A percentile compares a stretch with the other conserved stretches of the same genome.
Conservation (phyloP, 2,329 filamentous ascomycete genomes). For the Trichoderma sp. region DNA sequence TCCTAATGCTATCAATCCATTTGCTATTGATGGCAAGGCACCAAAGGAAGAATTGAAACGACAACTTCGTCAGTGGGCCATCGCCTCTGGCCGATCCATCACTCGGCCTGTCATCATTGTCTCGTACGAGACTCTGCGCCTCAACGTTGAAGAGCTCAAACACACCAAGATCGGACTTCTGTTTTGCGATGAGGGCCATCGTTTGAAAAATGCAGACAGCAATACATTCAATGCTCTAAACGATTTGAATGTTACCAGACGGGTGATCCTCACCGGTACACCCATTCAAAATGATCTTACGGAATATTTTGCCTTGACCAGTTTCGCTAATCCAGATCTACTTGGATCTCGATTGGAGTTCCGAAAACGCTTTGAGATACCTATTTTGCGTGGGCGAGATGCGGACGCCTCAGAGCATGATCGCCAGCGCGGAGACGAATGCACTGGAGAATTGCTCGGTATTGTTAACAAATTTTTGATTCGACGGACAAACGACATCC, state of each 20-base stretch:
- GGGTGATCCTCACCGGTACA: slow-evolving; percentile 93
- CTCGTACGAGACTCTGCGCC: slow-evolving; percentile 90
- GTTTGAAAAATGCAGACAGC: slow-evolving; percentile 93
- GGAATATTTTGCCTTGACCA: slow-evolving; percentile 93
- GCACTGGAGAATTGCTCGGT: slow-evolving; percentile 73
- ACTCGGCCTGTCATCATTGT: slow-evolving; percentile 94
- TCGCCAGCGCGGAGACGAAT: slow-evolving; percentile 77
- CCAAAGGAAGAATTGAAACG: slow-evolving; percentile 88
- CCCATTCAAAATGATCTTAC: slow-evolving; percentile 99
- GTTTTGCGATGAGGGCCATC: slow-evolving; percentile 94
- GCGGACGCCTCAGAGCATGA: slow-evolving; percentile 83
- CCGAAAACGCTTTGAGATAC: slow-evolving; percentile 88
- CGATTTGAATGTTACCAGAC: slow-evolving; percentile 80
- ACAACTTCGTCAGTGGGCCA: slow-evolving; percentile 92
- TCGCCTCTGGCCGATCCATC: slow-evolving; percentile 82
- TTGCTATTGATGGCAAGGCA: slow-evolving; percentile 95
- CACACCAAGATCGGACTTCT: slow-evolving; percentile 88
- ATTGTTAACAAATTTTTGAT: slow-evolving; percentile 99
- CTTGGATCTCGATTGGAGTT: slow-evolving; percentile 88
- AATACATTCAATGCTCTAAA: slow-evolving; percentile 93
- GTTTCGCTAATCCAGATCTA: slow-evolving; percentile 92
- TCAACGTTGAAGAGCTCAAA: slow-evolving; percentile 87
- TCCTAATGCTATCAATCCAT: slow-evolving; percentile 83
- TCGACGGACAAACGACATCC: slow-evolving; percentile 91
- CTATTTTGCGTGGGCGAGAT: slow-evolving; percentile 88